Evolutionary conservation across 1,284 basidiomycete species (phyloP).

Genomic region (Trichosporon asahii): DNA sequence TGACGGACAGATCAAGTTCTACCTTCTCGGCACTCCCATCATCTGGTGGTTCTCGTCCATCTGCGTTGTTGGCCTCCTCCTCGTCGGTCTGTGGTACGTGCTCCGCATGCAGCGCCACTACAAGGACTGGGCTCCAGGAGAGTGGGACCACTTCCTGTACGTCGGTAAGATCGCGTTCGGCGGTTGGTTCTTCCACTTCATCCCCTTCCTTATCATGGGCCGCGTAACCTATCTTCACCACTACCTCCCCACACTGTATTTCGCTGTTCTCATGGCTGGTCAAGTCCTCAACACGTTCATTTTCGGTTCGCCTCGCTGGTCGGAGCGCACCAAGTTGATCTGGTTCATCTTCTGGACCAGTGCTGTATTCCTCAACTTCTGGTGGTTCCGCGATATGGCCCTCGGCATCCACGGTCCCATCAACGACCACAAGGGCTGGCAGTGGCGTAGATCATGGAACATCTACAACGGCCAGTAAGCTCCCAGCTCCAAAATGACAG

Average conservation of each 20-base stretch:
- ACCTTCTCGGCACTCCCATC: constrained; percentile 85
- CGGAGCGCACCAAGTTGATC: constrained; percentile 64
- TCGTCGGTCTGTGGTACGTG: constrained; percentile 66
- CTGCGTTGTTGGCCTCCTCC: constrained; percentile 62
- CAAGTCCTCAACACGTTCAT: constrained; percentile 90
- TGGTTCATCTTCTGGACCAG: constrained; percentile 64
- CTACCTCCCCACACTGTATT: constrained; percentile 86
- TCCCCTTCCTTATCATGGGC: constrained; percentile 94
- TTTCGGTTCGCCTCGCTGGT: constrained; percentile 66
- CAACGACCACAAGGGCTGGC: constrained; percentile 69
- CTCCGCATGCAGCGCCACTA: constrained; percentile 83
- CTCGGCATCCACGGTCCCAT: constrained; percentile 86
- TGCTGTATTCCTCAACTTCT: constrained; percentile 73
- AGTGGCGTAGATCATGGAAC: constrained; percentile 61
- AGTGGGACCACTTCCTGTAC: constrained; percentile 94
- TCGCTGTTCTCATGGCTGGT: constrained; percentile 85
- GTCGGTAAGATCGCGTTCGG: constrained; percentile 85
- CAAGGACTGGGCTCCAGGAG: constrained; percentile 83
- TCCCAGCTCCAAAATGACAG: not conserved
- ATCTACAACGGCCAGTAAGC: constrained; percentile 30
- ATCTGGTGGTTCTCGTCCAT: constrained; percentile 83
- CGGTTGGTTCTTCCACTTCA: constrained; percentile 91
- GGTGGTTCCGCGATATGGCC: constrained; percentile 87
- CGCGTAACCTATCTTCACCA: constrained; percentile 59
- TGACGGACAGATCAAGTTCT: constrained; percentile 82